Evolutionary conservation across 768 basidiomycete species (phyloP), one percentile per base, ranked within the genome.

Genomic region (Podaxis sp.): DNA sequence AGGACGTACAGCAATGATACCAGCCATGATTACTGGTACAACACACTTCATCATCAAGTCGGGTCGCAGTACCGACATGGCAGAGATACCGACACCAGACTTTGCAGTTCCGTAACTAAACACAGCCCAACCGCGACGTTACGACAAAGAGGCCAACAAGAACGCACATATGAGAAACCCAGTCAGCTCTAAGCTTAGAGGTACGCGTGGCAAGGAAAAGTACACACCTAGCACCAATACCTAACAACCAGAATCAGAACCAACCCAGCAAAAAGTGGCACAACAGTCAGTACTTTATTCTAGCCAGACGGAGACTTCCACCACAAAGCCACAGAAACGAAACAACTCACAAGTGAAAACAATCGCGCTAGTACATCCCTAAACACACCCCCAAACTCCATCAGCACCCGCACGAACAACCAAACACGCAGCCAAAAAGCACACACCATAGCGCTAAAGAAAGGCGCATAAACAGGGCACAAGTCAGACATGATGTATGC

Each of bases 31-130:
- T 75, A 98, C 95, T 51, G 96, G 96, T 57, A 99, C 87, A 67
- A 91, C 89, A 86, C 91, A 96, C 83, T 90, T 95, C 92, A 99
- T 96, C 93, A 98, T 96, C 71, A 90, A 82, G 82, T 96, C 96
- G 56, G 96, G 96, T 66, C 95, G 88, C 63, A 97, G 87, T 69
- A 96, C 93, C 60, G 96, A 94, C 97, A 97, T 99, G 67, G 97
- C 96, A 61, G 95, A 91, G 68, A 97, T 94, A 71, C 95, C 94
- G 68, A 95, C 97, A 72, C 97, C 97, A 69, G 97, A 97, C 80
- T 99, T 99, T 74, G 97, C 95, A 51, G 96, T 99, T 66, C 97
- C 97, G 81, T 99, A 99, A 81, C 95, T 96, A 69, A 17, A 65
- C 44, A 20, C 12, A 48, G 12, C 46, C 12, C 36, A 60, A 58